Base-by-base conservation (phyloP, 169 alveolate genomes). In the Sarcocystis neurona region DNA sequence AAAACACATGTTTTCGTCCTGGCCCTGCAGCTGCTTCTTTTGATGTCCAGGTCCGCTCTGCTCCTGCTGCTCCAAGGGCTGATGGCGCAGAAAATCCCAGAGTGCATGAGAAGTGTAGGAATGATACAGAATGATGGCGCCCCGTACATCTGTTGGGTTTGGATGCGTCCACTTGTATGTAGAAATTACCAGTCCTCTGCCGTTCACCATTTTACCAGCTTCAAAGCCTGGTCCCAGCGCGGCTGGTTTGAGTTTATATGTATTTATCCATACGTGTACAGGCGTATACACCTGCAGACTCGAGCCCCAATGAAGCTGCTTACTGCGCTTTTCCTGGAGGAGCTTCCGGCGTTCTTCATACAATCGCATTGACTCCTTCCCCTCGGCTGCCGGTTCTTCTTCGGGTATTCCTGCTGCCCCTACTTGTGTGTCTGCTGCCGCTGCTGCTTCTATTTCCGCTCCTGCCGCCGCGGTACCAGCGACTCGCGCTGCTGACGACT, bases 71-170 rank as follows among this genome's bases (percentile, higher is more conserved):
- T 41, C 30, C 18, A 78, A 39, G 15, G 90, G 90, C 78, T 85
- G 90, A 37, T 85, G 90, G 34, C 90, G 48, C 30, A 85, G 77
- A 77, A 85, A 85, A 48, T 85, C 90, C 46, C 79, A 85, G 39
- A 85, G 78, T 1, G 90, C 77, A 39, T 85, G 79, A 3, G 90
- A 85, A 2, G 90, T 85, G 77, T 85, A 85, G 32, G 90, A 85
- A 34, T 85, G 90, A 48, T 72, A 85, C 39, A 85, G 79, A 10
- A 85, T 85, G 32, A 85, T 60, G 1, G 90, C 90, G 56, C 80
- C 90, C 20, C 30, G 37, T 0, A 72, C 82, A 27, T 47, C 77
- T 8, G 78, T 2, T 60, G 10, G 27, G 30, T 8, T 34, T 47
- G 46, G 47, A 2, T 84, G 89, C 46, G 75, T 44, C 90, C 90